These are phyloP conservation scores for Yarrowia sp. DNA, from an alignment of 805 yeast genomes.

Conservation along the genomic window DNA sequence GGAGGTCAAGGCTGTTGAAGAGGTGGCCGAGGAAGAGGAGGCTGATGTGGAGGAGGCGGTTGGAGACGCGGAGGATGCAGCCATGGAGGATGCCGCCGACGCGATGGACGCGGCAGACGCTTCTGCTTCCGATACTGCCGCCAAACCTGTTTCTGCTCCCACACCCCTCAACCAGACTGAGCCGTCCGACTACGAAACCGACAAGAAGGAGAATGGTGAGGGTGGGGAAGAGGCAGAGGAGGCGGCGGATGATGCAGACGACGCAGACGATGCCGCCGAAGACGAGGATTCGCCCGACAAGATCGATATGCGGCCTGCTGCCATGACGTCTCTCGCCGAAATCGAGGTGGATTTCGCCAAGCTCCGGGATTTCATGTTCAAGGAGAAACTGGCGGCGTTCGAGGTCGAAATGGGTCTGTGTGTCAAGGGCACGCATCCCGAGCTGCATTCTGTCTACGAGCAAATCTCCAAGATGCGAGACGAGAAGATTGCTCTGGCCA, in stretches of 20 bases:
- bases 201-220: conserved; percentile 29
- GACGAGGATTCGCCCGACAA: conserved; percentile 32
- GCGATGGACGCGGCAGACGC: too few relatives aligned
- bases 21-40: not conserved
- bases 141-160: not conserved
- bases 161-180: not conserved
- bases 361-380: conserved; percentile 78
- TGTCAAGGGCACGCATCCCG: conserved; percentile 88
- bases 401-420: conserved; percentile 86
- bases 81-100: conserved; percentile 26
- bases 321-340: conserved; percentile 67
- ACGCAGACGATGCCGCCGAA: conserved; percentile 30
- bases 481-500: conserved; percentile 56
- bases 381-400: conserved; percentile 71
- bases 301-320: conserved; percentile 52
- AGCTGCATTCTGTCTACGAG: conserved; percentile 66
- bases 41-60: too few relatives aligned
- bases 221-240: conserved; percentile 29
- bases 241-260: conserved; percentile 31
- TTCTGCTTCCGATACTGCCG: not conserved
- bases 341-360: conserved; percentile 86
- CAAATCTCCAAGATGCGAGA: conserved; percentile 73
- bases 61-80: not conserved
- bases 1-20: not conserved
- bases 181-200: conserved; percentile 30